Base-by-base conservation (phyloP, 352 stramenopile genomes). In the Pythium sp. region DNA sequence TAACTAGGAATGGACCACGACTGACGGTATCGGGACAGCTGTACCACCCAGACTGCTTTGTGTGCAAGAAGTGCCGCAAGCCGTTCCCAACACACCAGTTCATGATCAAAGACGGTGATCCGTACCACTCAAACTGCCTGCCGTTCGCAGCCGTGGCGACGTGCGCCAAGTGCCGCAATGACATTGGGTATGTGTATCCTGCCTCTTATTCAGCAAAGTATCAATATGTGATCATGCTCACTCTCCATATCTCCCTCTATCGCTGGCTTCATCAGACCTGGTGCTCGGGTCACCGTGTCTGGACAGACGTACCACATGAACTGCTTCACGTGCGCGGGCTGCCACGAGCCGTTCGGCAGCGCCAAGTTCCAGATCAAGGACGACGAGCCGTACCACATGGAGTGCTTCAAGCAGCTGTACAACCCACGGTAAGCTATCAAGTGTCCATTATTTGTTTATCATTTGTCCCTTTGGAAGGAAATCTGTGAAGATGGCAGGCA, bases 381-480 rank as follows among this genome's bases (percentile, higher is more conserved):
- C 32, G 68, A 69, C 36, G 81, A 89, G 64, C 84, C 77, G 67
- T 93, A 93, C 63, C 82, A 93, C 47, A 59, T 79, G 12, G 74
- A 86, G 43, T 93, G 82, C 72, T 90, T 84, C 73, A 78, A 80
- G 53, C 71, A 79, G 60, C 81, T 93, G 41, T 93, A 81, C 56
- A 78, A 90, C 51, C 85, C 82, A 11, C 72, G 73, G 78, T 89
- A 65, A 75, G 5, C 15, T 32, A 20, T 7, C 14, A 4, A 11
- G 11, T 43, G 41, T n/a, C 41, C 41, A n/a, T 47, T n/a, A 5
- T 5, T 47, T 47, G 24, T 8, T 1, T 20, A 7, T 47, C 36
- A 43, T 43, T 43, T 20, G 38, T 0, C 4, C 41, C 12, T n/a
- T 47, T 47, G 14, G 8, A 36, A 9, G 4, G 32, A 9, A 36